These are phyloP conservation scores for Fraxinus angustifolia DNA, from an alignment of 305 asterid species.

Conservation along the genomic window DNA sequence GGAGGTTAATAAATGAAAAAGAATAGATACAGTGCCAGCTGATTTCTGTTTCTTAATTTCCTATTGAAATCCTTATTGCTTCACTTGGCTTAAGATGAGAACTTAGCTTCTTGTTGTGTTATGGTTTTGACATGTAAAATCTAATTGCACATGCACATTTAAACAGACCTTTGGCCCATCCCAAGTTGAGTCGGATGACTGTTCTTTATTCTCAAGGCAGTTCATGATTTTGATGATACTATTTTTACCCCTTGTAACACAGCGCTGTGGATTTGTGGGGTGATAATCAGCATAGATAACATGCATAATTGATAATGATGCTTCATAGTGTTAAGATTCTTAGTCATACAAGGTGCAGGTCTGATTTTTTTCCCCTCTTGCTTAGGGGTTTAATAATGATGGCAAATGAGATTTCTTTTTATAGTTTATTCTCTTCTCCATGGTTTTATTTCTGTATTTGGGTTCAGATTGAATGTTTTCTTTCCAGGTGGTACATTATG, in stretches of 20 bases:
- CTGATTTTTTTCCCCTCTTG: neutral
- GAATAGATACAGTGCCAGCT: constrained; percentile 4
- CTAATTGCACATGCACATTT: neutral
- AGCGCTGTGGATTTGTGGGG: neutral
- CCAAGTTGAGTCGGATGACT: neutral
- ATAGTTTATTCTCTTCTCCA: neutral
- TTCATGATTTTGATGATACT: neutral
- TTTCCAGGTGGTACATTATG: constrained; percentile 70
- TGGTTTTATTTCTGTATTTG: constrained; percentile 4
- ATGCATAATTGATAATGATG: neutral
- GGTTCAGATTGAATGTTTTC: constrained; percentile 13
- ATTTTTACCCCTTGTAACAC: neutral
- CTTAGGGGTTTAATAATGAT: neutral
- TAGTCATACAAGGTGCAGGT: constrained; percentile 2
- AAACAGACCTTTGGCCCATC: neutral
- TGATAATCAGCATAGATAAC: neutral
- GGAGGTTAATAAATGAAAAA: neutral
- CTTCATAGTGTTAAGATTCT: neutral
- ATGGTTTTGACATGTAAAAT: neutral
- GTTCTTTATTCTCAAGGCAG: neutral
- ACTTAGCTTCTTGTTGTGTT: neutral
- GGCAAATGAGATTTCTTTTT: neutral
- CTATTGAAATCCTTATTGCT: neutral
- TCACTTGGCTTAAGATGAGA: neutral
- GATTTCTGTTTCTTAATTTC: neutral